A percentile compares a stretch with the other conserved stretches of the same genome.
These are phyloP conservation scores for Ceratobasidium sp. DNA, from an alignment of 1,284 basidiomycete species.

Conservation along the genomic window DNA sequence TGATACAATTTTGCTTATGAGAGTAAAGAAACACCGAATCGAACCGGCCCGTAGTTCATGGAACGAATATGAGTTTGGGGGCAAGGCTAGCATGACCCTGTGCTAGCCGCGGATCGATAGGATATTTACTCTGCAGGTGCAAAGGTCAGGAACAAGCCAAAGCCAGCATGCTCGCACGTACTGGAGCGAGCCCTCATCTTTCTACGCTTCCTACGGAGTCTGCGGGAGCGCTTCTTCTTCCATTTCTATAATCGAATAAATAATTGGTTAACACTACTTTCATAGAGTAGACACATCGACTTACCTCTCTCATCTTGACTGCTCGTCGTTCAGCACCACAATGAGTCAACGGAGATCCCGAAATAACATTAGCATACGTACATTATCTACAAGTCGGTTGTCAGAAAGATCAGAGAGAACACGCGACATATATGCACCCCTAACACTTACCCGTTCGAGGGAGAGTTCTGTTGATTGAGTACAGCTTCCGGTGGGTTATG, in stretches of 20 bases:
- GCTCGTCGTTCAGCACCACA: background rate
- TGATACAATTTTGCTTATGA: constrained; percentile 29
- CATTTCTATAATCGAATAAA: constrained; percentile 68
- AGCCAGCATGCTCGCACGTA: constrained; percentile 54
- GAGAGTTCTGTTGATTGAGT: constrained; percentile 21
- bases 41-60: constrained; percentile 35
- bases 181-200: constrained; percentile 91
- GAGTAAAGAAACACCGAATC: constrained; percentile 19
- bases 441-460: constrained; percentile 31
- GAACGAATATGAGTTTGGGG: constrained; percentile 19
- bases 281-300: background rate
- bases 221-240: constrained; percentile 89
- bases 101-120: constrained; percentile 31
- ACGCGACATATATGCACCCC: constrained; percentile 10
- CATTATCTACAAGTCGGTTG: constrained; percentile 27
- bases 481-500: constrained; percentile 17
- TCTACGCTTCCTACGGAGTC: constrained; percentile 87
- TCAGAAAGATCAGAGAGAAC: background rate
- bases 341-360: background rate
- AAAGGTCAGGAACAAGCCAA: constrained; percentile 1
- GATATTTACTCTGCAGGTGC: constrained; percentile 51
- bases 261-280: background rate
- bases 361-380: constrained; percentile 2
- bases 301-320: constrained; percentile 39
- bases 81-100: constrained; percentile 22